Percentiles rank a stretch among this genome's conserved stretches.
These are phyloP conservation scores for Globisporangium emineosum DNA, from an alignment of 352 stramenopile genomes.

Conservation along the genomic window DNA sequence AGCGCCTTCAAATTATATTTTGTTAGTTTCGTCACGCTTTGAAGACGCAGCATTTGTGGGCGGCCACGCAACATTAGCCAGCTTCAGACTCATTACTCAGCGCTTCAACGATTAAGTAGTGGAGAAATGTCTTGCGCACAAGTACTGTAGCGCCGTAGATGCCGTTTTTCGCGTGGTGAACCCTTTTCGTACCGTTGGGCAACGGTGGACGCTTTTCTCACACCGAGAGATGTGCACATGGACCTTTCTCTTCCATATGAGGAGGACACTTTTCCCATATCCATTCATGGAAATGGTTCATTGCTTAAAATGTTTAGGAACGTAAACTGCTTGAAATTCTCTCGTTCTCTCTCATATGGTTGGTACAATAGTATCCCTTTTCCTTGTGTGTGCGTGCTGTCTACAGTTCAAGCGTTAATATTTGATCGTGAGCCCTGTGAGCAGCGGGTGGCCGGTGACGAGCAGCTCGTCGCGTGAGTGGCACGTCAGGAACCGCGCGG, in stretches of 20 bases:
- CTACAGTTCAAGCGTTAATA: constrained; percentile 27
- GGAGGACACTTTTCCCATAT: background rate
- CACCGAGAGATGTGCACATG: background rate
- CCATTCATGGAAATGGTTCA: background rate
- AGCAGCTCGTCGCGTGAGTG: constrained; percentile 65
- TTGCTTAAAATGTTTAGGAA: too few species aligned
- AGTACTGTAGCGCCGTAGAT: background rate
- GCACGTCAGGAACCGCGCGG: constrained; percentile 60
- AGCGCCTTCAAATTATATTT: too few species aligned
- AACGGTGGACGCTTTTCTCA: background rate
- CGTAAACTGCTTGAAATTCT: too few species aligned
- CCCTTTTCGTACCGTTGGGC: background rate
- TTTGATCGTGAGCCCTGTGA: constrained; percentile 72
- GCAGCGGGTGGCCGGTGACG: constrained; percentile 58
- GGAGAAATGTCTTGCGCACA: background rate
- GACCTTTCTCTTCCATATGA: background rate
- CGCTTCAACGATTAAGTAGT: background rate
- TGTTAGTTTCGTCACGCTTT: too few species aligned
- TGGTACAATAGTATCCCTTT: too few species aligned
- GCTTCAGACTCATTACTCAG: background rate
- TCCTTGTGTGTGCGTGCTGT: background rate
- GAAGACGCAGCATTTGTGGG: background rate
- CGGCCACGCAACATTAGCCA: background rate
- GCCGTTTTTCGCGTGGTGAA: background rate
- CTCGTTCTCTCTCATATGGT: too few species aligned